Base-by-base conservation (phyloP, 495 filamentous ascomycete genomes). In the Penicillium taxi region DNA sequence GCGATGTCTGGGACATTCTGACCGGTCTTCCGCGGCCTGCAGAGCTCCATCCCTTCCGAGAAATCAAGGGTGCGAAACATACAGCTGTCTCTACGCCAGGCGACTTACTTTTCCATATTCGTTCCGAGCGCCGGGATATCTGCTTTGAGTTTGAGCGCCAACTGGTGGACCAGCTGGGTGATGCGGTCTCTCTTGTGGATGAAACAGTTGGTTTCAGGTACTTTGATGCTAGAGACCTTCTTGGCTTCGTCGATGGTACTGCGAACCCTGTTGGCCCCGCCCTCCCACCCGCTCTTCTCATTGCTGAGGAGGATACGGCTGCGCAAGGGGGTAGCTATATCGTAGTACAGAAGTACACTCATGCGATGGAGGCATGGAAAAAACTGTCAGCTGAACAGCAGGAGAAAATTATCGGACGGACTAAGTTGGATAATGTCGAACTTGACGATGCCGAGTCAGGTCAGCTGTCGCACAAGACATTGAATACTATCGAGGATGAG, bases 171-270 rank as follows among this genome's bases (percentile, higher is more conserved):
- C 44, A 39, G 4, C 61, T 78, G 4, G 71, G 71, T 4, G 61
- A 64, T 38, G 33, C 69, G 6, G 63, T 72, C 8, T 35, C 38
- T 0, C 55, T 75, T 0, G 59, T 67, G 3, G 74, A 78, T 33
- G 70, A 69, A 35, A 78, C 74, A 1, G 54, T 54, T 16, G 74
- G 74, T 0, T 78, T 78, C 50, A 72, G 74, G 11, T 76, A 78
- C 48, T 78, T 78, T 21, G 74, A 76, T 34, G 62, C 70, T 1
- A 70, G 74, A 11, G 74, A 78, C 45, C 67, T 78, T 0, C 63
- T 78, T 1, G 74, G 74, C 1, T 78, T 78, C 34, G 73, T 78
- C 5, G 74, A 78, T 24, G 73, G 74, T 2, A 78, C 72, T 0
- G 74, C 74, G 3, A 78, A 78, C 33, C 74, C 74, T 1, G 64